Conservation (phyloP, 345 rosid genomes). For the Citrus reticulata region DNA sequence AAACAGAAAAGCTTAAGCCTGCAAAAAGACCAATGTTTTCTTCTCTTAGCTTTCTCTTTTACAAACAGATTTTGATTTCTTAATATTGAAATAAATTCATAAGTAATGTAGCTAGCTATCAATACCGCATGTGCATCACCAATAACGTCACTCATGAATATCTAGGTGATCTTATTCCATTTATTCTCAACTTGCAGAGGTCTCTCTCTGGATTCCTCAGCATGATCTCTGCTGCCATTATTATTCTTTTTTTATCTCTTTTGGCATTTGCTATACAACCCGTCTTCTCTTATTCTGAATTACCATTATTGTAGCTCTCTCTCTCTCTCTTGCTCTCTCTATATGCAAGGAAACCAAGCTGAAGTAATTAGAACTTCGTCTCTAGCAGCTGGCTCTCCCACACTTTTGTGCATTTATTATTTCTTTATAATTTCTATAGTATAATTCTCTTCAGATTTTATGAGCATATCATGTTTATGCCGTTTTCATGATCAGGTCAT, state of each 20-base stretch:
- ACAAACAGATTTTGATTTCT: neutral
- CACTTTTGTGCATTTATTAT: neutral
- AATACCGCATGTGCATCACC: constrained; percentile 14
- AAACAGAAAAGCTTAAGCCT: constrained; percentile 8
- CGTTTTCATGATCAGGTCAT: constrained; percentile 36
- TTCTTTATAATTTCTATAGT: too few relatives aligned
- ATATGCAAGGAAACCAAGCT: constrained; percentile 40
- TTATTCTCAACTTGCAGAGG: constrained; percentile 49
- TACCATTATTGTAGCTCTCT: neutral
- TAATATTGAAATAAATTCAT: neutral
- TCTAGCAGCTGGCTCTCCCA: neutral
- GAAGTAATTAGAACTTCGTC: constrained; percentile 28
- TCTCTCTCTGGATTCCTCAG: constrained; percentile 36
- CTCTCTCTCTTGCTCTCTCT: constrained; percentile 2
- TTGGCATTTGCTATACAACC: constrained; percentile 19
- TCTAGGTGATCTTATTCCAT: constrained; percentile 3
- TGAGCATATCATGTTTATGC: neutral
- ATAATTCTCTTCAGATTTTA: neutral
- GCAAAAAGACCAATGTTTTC: constrained; percentile 6
- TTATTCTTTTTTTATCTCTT: constrained; percentile 21
- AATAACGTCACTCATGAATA: constrained; percentile 36
- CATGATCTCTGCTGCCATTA: constrained; percentile 20
- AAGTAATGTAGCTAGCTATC: neutral
- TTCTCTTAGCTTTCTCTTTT: neutral
- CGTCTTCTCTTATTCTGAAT: neutral